A percentile compares a stretch with the other conserved stretches of the same genome.
Conservation (phyloP, 176 grass and related monocot species). For the Oryza officinalis region DNA sequence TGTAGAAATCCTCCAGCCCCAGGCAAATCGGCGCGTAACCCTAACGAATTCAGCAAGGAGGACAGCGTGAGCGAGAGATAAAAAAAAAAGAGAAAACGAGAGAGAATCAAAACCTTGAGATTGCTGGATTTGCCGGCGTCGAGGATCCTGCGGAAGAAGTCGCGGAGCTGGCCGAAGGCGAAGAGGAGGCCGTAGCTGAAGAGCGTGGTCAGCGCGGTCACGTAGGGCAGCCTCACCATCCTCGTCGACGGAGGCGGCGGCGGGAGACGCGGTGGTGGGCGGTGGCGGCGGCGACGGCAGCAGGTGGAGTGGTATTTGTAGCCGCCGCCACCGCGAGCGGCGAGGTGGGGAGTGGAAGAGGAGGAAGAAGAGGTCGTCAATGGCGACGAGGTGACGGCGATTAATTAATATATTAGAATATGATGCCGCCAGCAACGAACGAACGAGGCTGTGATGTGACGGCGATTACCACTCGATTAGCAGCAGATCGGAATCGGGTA, state of each 20-base stretch:
- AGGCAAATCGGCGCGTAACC: slow-evolving; percentile 93
- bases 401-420: background rate
- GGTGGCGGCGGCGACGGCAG: background rate
- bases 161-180: slow-evolving; percentile 82
- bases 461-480: background rate
- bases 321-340: background rate
- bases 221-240: slow-evolving; percentile 78
- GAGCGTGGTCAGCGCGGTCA: slow-evolving; percentile 73
- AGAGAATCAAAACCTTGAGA: slow-evolving; percentile 51
- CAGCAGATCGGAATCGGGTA: background rate
- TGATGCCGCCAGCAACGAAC: background rate
- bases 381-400: slow-evolving; percentile 23
- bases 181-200: slow-evolving; percentile 93
- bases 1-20: slow-evolving; percentile 96
- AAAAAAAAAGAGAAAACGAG: background rate
- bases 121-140: slow-evolving; percentile 69
- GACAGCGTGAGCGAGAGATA: background rate
- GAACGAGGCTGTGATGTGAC: background rate
- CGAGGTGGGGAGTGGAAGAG: background rate
- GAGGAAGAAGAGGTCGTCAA: slow-evolving; percentile 36
- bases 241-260: background rate
- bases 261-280: background rate
- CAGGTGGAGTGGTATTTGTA: slow-evolving; percentile 18
- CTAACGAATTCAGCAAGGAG: slow-evolving; percentile 28
- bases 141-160: slow-evolving; percentile 75